A percentile compares a stretch with the other conserved stretches of the same genome.
Evolutionary conservation across 139 green algal species (phyloP).

Genomic region (Micromonas commoda): DNA sequence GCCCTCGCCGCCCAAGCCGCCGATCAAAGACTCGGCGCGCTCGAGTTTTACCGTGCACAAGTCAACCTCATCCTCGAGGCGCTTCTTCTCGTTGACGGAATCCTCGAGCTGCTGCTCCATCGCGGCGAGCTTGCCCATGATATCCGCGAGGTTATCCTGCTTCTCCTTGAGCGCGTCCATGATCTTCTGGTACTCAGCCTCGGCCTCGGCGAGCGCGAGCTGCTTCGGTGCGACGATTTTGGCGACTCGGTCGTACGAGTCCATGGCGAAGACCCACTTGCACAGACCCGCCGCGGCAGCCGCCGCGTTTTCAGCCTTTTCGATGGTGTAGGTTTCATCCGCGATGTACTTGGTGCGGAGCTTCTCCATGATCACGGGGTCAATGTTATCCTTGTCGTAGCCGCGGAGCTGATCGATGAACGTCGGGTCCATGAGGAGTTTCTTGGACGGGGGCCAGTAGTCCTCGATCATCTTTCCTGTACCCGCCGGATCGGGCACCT

Average conservation of each 20-base stretch:
- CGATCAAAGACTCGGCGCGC: slow-evolving; percentile 44
- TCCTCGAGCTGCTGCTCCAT: slow-evolving; percentile 39
- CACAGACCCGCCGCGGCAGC: slow-evolving; percentile 39
- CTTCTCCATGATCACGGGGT: slow-evolving; percentile 33
- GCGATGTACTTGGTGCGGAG: slow-evolving; percentile 37
- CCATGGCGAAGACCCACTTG: slow-evolving; percentile 43
- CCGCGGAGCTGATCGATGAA: slow-evolving; percentile 38
- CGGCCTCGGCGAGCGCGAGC: slow-evolving; percentile 34
- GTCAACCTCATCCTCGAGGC: slow-evolving; percentile 40
- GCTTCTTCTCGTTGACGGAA: slow-evolving; percentile 35
- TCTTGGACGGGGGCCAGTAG: slow-evolving; percentile 37
- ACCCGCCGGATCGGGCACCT: slow-evolving; percentile 23
- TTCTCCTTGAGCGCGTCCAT: slow-evolving; percentile 40
- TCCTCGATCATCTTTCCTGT: slow-evolving; percentile 36
- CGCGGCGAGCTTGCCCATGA: slow-evolving; percentile 38
- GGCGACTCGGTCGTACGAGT: slow-evolving; percentile 40
- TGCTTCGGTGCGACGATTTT: slow-evolving; percentile 46
- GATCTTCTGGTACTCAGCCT: slow-evolving; percentile 36
- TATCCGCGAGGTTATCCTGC: slow-evolving; percentile 37
- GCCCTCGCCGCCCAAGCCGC: slow-evolving; percentile 40
- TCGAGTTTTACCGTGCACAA: slow-evolving; percentile 43
- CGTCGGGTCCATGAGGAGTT: slow-evolving; percentile 28
- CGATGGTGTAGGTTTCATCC: slow-evolving; percentile 40
- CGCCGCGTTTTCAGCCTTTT: slow-evolving; percentile 34
- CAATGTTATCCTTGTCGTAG: slow-evolving; percentile 49